Conservation (phyloP, 768 basidiomycete genomes). For the Auricularia cornea region DNA sequence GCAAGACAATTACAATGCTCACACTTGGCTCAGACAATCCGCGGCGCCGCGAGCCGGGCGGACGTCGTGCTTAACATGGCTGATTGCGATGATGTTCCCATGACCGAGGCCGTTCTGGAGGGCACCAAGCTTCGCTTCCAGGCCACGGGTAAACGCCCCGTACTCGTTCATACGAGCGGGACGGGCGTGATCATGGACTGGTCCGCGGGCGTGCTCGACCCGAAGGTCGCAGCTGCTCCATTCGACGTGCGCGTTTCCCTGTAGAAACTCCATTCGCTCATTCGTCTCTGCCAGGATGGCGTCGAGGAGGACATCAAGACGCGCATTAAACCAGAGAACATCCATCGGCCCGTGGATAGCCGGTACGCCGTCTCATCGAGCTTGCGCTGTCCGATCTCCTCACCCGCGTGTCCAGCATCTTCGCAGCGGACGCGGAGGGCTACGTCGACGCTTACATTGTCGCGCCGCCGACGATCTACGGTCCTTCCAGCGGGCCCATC, state of each 20-base stretch:
- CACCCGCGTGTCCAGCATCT: not conserved
- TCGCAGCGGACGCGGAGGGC: not conserved
- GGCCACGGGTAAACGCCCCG: not conserved
- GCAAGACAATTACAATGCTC: too few species aligned
- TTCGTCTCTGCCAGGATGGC: not conserved
- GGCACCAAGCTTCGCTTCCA: not conserved
- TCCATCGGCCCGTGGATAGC: slow-evolving; percentile 1
- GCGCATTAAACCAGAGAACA: not conserved
- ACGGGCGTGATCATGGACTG: slow-evolving; percentile 1
- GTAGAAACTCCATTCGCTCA: too few species aligned
- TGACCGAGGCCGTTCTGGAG: slow-evolving; percentile 1
- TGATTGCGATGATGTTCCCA: not conserved
- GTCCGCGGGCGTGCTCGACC: not conserved
- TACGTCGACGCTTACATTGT: slow-evolving; percentile 1
- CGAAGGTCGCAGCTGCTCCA: not conserved
- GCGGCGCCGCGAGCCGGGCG: not conserved
- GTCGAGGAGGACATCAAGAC: slow-evolving; percentile 5
- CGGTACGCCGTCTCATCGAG: not conserved
- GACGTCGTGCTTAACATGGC: slow-evolving; percentile 4
- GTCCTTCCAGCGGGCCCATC: not conserved
- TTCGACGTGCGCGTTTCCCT: slow-evolving; percentile 3
- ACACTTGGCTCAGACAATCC: too few species aligned
- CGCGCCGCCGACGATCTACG: slow-evolving; percentile 3
- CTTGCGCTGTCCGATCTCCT: not conserved
- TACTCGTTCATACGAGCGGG: slow-evolving; percentile 5